Conservation (phyloP, 2,329 filamentous ascomycete species). For the Teratosphaeria viscida region DNA sequence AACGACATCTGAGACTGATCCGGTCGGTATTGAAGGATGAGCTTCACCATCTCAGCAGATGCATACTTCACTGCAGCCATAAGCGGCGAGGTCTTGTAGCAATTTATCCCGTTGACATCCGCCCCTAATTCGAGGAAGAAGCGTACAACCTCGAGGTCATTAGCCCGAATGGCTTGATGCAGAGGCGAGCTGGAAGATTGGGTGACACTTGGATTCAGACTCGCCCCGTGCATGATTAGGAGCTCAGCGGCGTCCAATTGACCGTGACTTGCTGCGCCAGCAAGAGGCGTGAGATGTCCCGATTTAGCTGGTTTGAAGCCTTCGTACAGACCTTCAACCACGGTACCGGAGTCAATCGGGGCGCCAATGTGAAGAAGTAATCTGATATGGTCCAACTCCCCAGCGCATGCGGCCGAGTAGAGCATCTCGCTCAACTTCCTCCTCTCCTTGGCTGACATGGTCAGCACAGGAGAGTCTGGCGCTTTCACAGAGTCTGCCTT, state of each 20-base stretch:
- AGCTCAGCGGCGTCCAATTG: conserved; percentile 18
- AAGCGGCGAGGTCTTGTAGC: conserved; percentile 21
- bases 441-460: conserved; percentile 11
- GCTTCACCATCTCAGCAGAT: conserved; percentile 13
- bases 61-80: conserved; percentile 26
- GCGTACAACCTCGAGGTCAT: conserved; percentile 17
- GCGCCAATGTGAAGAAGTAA: conserved; percentile 19
- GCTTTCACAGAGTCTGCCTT: conserved; percentile 1
- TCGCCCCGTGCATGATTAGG: conserved; percentile 19
- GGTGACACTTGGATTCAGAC: conserved; percentile 17
- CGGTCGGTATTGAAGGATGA: conserved; percentile 18
- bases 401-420: conserved; percentile 21
- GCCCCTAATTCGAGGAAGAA: conserved; percentile 13
- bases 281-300: conserved; percentile 22
- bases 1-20: conserved; percentile 17
- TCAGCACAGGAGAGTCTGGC: background rate
- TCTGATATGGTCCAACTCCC: conserved; percentile 19
- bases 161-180: conserved; percentile 20
- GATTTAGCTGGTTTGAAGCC: conserved; percentile 25
- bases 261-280: conserved; percentile 21
- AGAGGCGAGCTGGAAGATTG: conserved; percentile 21
- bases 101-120: conserved; percentile 17
- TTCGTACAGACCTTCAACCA: conserved; percentile 21
- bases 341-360: conserved; percentile 15
- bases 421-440: conserved; percentile 15